Conservation (phyloP, 2,329 filamentous ascomycete genomes). For the Beauveria asiatica region DNA sequence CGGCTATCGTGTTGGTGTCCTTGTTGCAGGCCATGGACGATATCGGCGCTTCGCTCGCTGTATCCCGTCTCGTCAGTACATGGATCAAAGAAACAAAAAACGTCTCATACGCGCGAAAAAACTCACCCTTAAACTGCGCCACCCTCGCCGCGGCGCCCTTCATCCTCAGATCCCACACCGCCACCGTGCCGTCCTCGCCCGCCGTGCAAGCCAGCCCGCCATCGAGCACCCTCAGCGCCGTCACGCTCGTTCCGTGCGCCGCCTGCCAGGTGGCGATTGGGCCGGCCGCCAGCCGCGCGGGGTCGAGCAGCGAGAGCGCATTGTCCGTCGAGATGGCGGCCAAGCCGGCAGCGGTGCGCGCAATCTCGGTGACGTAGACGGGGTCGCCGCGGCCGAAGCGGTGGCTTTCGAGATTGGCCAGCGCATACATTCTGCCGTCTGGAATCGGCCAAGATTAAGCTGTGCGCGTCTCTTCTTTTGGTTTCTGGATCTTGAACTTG, state of each 20-base stretch:
- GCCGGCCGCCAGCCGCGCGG: constrained; percentile 43
- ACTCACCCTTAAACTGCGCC: constrained; percentile 37
- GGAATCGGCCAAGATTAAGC: neutral
- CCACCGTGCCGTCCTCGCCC: constrained; percentile 61
- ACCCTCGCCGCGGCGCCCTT: constrained; percentile 30
- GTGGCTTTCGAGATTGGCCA: constrained; percentile 24
- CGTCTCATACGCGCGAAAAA: too few species aligned
- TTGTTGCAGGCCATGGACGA: constrained; percentile 56
- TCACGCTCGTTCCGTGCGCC: constrained; percentile 51
- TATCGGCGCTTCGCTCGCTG: constrained; percentile 43
- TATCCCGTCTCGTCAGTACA: constrained; percentile 15
- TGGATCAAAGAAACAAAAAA: accelerated
- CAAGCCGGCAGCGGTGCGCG: constrained; percentile 41
- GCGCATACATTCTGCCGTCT: constrained; percentile 24
- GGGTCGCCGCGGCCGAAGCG: constrained; percentile 23
- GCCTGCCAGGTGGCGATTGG: constrained; percentile 40
- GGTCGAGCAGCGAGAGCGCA: constrained; percentile 57
- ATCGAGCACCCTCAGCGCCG: constrained; percentile 47
- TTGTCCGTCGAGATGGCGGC: constrained; percentile 63
- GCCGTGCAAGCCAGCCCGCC: constrained; percentile 56
- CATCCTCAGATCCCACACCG: constrained; percentile 55
- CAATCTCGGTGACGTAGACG: constrained; percentile 51
- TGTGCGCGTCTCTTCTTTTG: neutral
- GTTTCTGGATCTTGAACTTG: neutral
- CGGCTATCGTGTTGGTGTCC: constrained; percentile 51